Conservation (phyloP, 768 basidiomycete species). For the Leccinum obscurum region DNA sequence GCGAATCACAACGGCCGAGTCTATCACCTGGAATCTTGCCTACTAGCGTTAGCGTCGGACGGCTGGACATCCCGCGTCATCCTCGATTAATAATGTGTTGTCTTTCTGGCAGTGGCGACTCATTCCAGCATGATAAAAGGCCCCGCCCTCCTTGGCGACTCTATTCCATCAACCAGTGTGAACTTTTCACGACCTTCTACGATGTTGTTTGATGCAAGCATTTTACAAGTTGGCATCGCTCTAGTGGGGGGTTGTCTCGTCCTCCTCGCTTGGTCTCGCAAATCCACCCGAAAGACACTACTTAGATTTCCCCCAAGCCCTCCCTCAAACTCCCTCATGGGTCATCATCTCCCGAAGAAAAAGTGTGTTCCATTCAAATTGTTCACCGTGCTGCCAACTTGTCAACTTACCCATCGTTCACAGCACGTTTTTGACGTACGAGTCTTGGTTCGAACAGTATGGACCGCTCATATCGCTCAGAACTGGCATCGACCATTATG, state of each 20-base stretch:
- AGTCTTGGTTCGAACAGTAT: conserved; percentile 55
- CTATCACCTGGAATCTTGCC: neutral
- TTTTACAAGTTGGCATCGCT: neutral
- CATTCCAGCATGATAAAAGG: neutral
- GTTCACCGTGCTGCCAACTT: neutral
- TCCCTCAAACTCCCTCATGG: neutral
- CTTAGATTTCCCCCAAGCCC: conserved; percentile 12
- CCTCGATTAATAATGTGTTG: neutral
- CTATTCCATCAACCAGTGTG: neutral
- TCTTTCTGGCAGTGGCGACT: neutral
- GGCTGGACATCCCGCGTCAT: neutral
- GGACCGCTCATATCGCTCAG: conserved; percentile 57
- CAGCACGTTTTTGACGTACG: conserved; percentile 30
- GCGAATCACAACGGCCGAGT: neutral
- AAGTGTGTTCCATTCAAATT: conserved; percentile 2
- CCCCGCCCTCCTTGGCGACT: neutral
- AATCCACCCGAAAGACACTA: neutral
- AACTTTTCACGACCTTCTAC: neutral
- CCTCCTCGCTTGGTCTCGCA: conserved; percentile 3
- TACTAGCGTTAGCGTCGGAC: neutral
- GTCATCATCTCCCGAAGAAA: conserved; percentile 6
- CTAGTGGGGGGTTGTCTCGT: neutral
- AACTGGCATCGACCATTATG: conserved; percentile 36
- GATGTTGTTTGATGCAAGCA: neutral
- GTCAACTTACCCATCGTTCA: neutral